phyloP scores from a whole-genome alignment of 2,329 filamentous ascomycete species.

The Fusarium zealandicum region DNA sequence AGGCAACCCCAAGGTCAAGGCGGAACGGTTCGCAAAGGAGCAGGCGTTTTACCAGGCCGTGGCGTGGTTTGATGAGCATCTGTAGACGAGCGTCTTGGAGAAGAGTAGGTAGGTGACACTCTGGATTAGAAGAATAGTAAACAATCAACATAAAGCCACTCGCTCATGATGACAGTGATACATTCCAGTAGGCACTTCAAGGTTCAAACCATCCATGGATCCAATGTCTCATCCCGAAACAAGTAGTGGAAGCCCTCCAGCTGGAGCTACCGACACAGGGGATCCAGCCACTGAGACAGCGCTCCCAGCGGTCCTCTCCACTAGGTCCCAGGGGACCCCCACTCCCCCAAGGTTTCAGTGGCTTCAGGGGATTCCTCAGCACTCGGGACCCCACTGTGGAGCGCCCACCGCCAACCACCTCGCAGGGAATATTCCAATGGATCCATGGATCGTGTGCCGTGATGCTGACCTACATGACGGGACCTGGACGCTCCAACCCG shows the following conservation, averaged over 20 bases:
- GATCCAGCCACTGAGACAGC: slow-evolving; percentile 28
- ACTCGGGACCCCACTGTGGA: slow-evolving; percentile 28
- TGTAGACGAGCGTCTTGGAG: no score
- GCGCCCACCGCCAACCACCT: slow-evolving; percentile 14
- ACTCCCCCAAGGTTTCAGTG: slow-evolving; percentile 31
- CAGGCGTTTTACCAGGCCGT: slow-evolving; percentile 79
- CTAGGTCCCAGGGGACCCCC: slow-evolving; percentile 4
- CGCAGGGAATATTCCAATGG: slow-evolving; percentile 8
- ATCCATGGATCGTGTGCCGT: neutral
- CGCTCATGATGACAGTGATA: neutral
- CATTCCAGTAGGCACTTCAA: slow-evolving; percentile 1
- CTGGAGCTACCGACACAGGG: slow-evolving; percentile 4
- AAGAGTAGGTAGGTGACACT: neutral
- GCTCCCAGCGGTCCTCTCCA: neutral
- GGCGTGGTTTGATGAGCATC: slow-evolving; percentile 71
- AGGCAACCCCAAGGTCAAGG: slow-evolving; percentile 60
- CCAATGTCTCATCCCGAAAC: slow-evolving; percentile 9
- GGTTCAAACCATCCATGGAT: slow-evolving; percentile 12
- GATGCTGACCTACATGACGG: no score
- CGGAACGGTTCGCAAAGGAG: slow-evolving; percentile 75
- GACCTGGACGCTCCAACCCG: neutral
- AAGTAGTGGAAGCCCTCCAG: slow-evolving; percentile 2
- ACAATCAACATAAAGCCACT: neutral
- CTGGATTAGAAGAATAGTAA: neutral
- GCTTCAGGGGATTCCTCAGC: slow-evolving; percentile 3